Conservation (phyloP, 768 basidiomycete genomes). For the Pseudohyphozyma bogoriensis region DNA sequence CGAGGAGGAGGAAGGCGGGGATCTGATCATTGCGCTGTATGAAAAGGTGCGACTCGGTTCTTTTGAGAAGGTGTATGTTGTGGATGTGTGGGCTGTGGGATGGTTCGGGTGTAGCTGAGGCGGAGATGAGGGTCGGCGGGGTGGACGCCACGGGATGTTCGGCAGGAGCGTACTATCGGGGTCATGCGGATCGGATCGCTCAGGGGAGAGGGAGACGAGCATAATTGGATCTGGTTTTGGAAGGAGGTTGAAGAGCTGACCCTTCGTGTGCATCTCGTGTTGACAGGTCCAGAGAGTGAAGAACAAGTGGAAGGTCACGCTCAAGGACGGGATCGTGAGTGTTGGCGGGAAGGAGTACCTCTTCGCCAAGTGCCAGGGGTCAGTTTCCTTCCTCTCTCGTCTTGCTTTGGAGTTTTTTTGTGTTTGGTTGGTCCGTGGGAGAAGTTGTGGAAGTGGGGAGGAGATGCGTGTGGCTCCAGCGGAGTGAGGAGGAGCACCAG, state of each 20-base stretch:
- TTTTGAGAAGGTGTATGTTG: background rate
- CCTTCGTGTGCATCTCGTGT: background rate
- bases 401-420: too few species aligned
- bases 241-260: background rate
- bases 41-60: constrained; percentile 61
- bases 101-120: too few species aligned
- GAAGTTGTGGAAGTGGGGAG: too few species aligned
- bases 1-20: constrained; percentile 61
- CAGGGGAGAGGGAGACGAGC: too few species aligned
- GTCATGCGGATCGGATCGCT: background rate
- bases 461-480: too few species aligned
- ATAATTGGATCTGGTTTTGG: too few species aligned
- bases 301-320: constrained; percentile 95
- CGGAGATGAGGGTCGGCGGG: too few species aligned
- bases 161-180: too few species aligned
- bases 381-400: constrained; percentile 34
- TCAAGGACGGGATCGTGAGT: constrained; percentile 96
- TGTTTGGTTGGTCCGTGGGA: too few species aligned
- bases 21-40: constrained; percentile 96
- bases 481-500: too few species aligned
- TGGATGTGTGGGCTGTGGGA: too few species aligned
- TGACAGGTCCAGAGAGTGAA: constrained; percentile 91
- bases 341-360: constrained; percentile 96
- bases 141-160: too few species aligned
- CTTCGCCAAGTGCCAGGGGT: constrained; percentile 95